Evolutionary conservation across 345 rosid genomes (phyloP).

Genomic region (Citropsis articulata): DNA sequence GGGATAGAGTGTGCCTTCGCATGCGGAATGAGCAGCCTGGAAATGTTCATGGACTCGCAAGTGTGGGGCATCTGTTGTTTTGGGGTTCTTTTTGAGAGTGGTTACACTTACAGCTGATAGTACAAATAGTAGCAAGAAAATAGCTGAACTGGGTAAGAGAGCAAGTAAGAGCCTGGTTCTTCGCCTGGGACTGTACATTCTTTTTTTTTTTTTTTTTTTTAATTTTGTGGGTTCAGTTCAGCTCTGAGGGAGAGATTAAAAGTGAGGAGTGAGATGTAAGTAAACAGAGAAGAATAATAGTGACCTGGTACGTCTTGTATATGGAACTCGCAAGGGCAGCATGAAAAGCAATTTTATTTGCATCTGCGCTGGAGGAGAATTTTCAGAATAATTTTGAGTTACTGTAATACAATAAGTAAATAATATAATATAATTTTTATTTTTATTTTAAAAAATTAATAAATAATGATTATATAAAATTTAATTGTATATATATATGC

Average conservation of each 20-base stretch:
- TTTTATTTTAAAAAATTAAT: too few species aligned
- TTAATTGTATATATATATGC: too few species aligned
- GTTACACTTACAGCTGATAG: neutral
- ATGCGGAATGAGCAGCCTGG: slow-evolving; percentile 34
- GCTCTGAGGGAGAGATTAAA: neutral
- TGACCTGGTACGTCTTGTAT: neutral
- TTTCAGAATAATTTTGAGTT: too few species aligned
- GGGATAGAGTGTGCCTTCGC: slow-evolving; percentile 54
- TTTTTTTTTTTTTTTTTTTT: neutral
- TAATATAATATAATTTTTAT: too few species aligned
- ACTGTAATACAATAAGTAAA: too few species aligned
- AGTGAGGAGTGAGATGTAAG: neutral
- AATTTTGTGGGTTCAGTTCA: neutral
- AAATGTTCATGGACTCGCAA: slow-evolving; percentile 29
- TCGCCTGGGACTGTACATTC: slow-evolving; percentile 13
- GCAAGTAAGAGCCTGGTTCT: slow-evolving; percentile 14
- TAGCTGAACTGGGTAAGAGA: slow-evolving; percentile 23
- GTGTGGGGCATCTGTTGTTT: slow-evolving; percentile 19
- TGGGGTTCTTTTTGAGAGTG: neutral
- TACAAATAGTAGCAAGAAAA: slow-evolving; percentile 14
- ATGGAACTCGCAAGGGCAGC: neutral
- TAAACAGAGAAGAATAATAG: neutral
- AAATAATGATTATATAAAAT: too few species aligned
- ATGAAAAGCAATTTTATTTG: neutral
- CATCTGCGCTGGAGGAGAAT: neutral